Conservation (phyloP, 352 stramenopile species). For the Pythium biforme region DNA sequence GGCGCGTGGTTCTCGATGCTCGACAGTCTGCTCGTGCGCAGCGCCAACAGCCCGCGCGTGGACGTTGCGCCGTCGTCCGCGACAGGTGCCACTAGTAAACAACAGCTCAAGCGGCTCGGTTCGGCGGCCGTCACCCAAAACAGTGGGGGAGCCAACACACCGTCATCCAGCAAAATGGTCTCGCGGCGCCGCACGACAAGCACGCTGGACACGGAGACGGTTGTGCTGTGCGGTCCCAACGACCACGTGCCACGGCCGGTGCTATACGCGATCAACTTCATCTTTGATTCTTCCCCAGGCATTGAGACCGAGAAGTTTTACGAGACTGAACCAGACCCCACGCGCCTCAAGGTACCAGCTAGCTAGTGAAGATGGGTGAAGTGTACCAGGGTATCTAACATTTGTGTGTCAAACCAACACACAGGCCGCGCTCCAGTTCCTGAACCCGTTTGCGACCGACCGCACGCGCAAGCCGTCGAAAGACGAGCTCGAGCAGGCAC, state of each 20-base stretch:
- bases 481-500: conserved; percentile 54
- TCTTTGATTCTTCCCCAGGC: conserved; percentile 74
- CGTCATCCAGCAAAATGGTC: conserved; percentile 25
- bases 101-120: conserved; percentile 14
- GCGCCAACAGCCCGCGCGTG: conserved; percentile 70
- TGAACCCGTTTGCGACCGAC: conserved; percentile 56
- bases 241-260: conserved; percentile 59
- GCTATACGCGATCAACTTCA: conserved; percentile 73
- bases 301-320: conserved; percentile 81
- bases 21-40: conserved; percentile 67
- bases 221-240: conserved; percentile 38
- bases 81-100: background rate
- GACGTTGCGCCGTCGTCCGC: conserved; percentile 30
- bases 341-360: conserved; percentile 49
- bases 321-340: conserved; percentile 43
- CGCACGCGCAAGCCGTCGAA: conserved; percentile 46
- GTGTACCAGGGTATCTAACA: background rate
- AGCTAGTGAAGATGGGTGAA: background rate
- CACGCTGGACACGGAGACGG: conserved; percentile 44
- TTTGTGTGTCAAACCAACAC: too few relatives aligned
- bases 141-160: conserved; percentile 6
- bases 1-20: conserved; percentile 76
- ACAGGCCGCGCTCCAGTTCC: conserved; percentile 48
- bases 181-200: conserved; percentile 37
- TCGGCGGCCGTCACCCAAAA: conserved; percentile 1